A percentile compares a stretch with the other conserved stretches of the same genome.
Conservation (phyloP, 2,329 filamentous ascomycete genomes). For the Gnomoniopsis sp. region DNA sequence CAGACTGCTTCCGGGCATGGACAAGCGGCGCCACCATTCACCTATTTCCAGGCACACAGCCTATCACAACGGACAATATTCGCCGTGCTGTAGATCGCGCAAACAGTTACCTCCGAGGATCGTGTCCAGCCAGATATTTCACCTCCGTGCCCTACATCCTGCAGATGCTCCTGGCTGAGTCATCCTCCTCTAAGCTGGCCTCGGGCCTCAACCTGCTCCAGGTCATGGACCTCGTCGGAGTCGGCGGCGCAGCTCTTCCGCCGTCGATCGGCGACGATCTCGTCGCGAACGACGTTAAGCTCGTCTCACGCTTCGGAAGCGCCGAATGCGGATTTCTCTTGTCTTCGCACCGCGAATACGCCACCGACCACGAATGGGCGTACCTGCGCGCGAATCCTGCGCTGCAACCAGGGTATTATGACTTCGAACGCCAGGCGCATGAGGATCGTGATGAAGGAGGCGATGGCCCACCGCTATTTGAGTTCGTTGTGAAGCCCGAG, state of each 20-base stretch:
- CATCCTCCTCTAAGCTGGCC: constrained; percentile 22
- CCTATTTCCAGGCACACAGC: constrained; percentile 57
- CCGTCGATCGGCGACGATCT: constrained; percentile 49
- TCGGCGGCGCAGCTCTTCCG: constrained; percentile 60
- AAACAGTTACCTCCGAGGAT: constrained; percentile 17
- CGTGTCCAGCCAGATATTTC: constrained; percentile 49
- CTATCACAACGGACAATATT: constrained; percentile 55
- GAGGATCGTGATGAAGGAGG: constrained; percentile 19
- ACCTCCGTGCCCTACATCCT: constrained; percentile 60
- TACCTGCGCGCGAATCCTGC: constrained; percentile 43
- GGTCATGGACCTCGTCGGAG: constrained; percentile 58
- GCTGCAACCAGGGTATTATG: constrained; percentile 29
- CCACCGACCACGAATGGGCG: constrained; percentile 55
- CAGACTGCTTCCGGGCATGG: constrained; percentile 61
- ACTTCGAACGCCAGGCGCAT: constrained; percentile 40
- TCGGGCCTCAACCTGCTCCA: constrained; percentile 40
- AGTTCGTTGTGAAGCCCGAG: constrained; percentile 50
- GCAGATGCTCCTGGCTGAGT: constrained; percentile 41
- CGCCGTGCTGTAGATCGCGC: constrained; percentile 41
- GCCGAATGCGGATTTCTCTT: constrained; percentile 65
- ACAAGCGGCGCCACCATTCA: constrained; percentile 57
- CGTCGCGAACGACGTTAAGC: constrained; percentile 46
- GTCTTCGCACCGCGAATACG: constrained; percentile 57
- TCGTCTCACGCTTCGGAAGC: constrained; percentile 62
- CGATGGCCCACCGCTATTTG: constrained; percentile 35